Conservation (phyloP, 331 rosid species). For the Ulmus americana region DNA sequence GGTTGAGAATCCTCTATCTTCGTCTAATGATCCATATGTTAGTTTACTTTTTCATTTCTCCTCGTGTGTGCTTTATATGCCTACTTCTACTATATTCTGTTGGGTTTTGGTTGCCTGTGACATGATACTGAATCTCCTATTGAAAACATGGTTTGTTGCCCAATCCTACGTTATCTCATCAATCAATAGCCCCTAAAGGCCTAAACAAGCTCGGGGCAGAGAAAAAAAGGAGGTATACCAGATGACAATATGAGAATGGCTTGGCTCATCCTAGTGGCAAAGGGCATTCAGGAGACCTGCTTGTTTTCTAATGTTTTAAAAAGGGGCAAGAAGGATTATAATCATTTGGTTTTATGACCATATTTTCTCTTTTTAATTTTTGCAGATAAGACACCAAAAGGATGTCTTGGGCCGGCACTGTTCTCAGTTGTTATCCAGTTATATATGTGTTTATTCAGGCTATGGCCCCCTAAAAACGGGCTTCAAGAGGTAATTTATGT, state of each 20-base stretch:
- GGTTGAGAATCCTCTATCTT: constrained; percentile 1
- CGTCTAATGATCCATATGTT: not conserved
- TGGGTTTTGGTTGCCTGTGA: not conserved
- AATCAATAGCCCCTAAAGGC: too few relatives aligned
- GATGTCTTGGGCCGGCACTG: constrained; percentile 57
- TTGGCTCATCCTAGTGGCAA: not conserved
- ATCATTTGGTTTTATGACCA: too few relatives aligned
- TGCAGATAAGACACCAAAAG: constrained; percentile 75
- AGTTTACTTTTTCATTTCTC: not conserved
- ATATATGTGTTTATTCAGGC: constrained; percentile 72
- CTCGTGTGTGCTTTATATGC: not conserved
- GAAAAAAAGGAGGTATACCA: not conserved
- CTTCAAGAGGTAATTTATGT: constrained; percentile 55
- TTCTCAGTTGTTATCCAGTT: constrained; percentile 63
- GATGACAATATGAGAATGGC: not conserved
- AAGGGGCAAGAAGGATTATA: too few relatives aligned
- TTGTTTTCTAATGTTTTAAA: not conserved
- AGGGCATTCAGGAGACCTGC: not conserved
- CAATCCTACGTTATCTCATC: too few relatives aligned
- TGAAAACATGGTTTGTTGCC: too few relatives aligned
- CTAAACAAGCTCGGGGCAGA: not conserved
- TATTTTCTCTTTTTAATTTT: constrained; percentile 16
- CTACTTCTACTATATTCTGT: not conserved
- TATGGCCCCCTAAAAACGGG: constrained; percentile 66
- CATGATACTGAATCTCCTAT: too few relatives aligned